These are phyloP conservation scores for Rubus idaeus DNA, from an alignment of 306 rosid genomes.

Conservation along the genomic window DNA sequence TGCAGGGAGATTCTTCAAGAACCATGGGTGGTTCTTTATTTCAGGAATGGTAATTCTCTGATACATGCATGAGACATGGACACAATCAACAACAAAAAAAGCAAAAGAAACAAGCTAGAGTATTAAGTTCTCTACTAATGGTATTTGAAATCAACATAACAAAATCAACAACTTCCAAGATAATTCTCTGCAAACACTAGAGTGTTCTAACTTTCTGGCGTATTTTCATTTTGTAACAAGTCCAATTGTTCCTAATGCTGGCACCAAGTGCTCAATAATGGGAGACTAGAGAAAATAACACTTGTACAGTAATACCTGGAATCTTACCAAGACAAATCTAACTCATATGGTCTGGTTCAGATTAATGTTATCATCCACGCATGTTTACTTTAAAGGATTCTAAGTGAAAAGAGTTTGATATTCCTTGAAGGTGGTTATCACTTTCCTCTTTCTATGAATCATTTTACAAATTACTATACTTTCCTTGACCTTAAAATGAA, in stretches of 20 bases:
- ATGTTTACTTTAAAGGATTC: neutral
- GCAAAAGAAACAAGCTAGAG: slow-evolving; percentile 20
- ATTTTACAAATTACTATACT: neutral
- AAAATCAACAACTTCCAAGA: slow-evolving; percentile 3
- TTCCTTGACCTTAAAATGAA: neutral
- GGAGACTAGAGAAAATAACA: neutral
- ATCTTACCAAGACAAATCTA: neutral
- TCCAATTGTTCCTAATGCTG: neutral
- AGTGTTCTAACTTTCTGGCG: neutral
- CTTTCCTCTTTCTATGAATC: neutral
- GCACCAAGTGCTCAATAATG: slow-evolving; percentile 1
- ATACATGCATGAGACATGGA: slow-evolving; percentile 18
- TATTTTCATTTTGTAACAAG: neutral
- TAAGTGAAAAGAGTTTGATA: neutral
- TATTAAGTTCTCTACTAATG: neutral
- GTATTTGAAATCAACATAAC: neutral
- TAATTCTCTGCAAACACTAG: neutral
- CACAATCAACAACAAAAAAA: neutral
- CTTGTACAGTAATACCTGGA: neutral
- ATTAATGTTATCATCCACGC: neutral
- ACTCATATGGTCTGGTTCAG: neutral
- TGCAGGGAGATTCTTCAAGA: slow-evolving; percentile 79
- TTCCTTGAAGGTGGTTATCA: neutral
- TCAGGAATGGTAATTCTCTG: slow-evolving; percentile 89
- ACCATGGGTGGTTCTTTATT: slow-evolving; percentile 78